Evolutionary conservation across 306 rosid genomes (phyloP).

Genomic region (Rosa persica): DNA sequence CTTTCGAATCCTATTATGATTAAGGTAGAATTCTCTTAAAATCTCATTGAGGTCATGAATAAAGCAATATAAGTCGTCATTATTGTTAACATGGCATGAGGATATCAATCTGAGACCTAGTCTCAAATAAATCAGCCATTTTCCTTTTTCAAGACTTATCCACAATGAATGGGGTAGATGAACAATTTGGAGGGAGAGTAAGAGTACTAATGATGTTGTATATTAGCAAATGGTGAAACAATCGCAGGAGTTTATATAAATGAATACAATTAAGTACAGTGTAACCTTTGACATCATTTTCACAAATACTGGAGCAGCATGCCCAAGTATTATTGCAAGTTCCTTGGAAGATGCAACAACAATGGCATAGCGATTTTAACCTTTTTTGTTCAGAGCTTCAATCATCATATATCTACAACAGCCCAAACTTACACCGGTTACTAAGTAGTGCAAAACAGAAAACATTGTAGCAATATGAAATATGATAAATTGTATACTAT

Average conservation of each 20-base stretch:
- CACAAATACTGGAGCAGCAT: constrained; percentile 84
- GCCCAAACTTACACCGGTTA: constrained; percentile 43
- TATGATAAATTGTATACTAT: background rate
- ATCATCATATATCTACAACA: constrained; percentile 85
- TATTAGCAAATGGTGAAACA: background rate
- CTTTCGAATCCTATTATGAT: background rate
- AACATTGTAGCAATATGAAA: background rate
- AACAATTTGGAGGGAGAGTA: background rate
- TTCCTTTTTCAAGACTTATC: too few species aligned
- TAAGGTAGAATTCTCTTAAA: background rate
- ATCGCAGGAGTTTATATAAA: constrained; percentile 12
- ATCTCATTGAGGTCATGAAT: background rate
- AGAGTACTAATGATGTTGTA: background rate
- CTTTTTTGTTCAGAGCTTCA: constrained; percentile 68
- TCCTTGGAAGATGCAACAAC: constrained; percentile 69
- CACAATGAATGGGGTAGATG: too few species aligned
- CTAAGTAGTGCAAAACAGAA: constrained; percentile 15
- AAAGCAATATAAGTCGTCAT: background rate
- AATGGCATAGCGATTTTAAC: constrained; percentile 62
- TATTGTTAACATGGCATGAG: background rate
- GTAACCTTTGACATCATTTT: constrained; percentile 85
- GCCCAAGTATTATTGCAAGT: constrained; percentile 48
- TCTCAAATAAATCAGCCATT: background rate
- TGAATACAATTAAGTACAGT: constrained; percentile 11
- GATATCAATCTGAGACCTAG: background rate